These are phyloP conservation scores for Nepenthes alata DNA, from an alignment of 179 eudicot species.

Conservation along the genomic window DNA sequence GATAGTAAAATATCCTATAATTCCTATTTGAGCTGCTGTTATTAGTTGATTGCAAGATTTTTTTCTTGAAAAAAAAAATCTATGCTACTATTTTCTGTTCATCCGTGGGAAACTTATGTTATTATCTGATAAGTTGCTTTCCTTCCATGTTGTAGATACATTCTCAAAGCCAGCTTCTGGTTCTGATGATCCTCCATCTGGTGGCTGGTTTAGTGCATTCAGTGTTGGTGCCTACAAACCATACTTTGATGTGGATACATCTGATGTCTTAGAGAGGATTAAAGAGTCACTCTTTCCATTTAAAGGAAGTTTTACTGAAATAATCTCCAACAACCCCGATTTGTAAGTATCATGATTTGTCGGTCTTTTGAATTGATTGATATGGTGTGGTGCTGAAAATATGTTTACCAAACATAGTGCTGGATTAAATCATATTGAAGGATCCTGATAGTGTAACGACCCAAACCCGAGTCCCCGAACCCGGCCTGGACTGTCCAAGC, in stretches of 20 bases:
- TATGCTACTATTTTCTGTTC: neutral
- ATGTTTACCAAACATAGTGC: too few species aligned
- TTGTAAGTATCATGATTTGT: constrained; percentile 40
- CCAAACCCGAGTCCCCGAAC: too few species aligned
- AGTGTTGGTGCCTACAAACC: constrained; percentile 73
- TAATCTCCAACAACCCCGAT: constrained; percentile 78
- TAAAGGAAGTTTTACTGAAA: constrained; percentile 73
- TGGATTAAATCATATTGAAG: too few species aligned
- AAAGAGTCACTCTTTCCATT: constrained; percentile 91
- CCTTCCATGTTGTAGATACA: constrained; percentile 43
- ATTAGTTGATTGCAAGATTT: neutral
- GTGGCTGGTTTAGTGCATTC: constrained; percentile 77
- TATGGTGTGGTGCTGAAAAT: too few species aligned
- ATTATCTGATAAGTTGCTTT: neutral
- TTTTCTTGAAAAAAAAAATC: too few species aligned
- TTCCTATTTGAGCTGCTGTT: neutral
- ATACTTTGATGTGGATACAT: constrained; percentile 91
- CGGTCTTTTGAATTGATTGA: neutral
- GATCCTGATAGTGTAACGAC: too few species aligned
- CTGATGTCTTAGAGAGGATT: constrained; percentile 86
- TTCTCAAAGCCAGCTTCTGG: constrained; percentile 62
- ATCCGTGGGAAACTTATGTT: neutral
- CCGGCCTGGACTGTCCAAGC: too few species aligned
- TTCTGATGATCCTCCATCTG: constrained; percentile 56
- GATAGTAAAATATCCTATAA: neutral